phyloP scores from a whole-genome alignment of 2,329 filamentous ascomycete species.

The Ustulina deusta region DNA sequence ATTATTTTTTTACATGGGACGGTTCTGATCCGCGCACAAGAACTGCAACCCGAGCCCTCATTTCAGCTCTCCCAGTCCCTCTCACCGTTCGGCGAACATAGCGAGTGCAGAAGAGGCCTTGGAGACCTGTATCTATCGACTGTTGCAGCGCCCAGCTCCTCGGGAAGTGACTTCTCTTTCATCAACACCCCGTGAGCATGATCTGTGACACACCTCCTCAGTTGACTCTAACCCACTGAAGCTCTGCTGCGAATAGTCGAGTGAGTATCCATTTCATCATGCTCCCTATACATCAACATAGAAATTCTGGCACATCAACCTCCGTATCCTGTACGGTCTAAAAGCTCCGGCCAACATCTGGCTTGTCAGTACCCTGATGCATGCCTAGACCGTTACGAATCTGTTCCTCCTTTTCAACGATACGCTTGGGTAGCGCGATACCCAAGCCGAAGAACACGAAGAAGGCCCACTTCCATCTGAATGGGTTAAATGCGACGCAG shows the following conservation, averaged over 20 bases:
- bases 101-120: too few species aligned
- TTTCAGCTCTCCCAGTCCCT: neutral
- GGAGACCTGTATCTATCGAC: too few species aligned
- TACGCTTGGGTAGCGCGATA: conserved; percentile 70
- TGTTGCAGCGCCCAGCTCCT: too few species aligned
- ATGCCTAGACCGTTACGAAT: conserved; percentile 66
- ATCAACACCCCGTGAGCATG: neutral
- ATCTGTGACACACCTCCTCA: neutral
- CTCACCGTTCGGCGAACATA: too few species aligned
- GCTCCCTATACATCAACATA: neutral
- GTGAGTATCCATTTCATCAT: neutral
- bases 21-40: neutral
- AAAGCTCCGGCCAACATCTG: conserved; percentile 52
- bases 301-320: neutral
- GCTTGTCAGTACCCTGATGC: conserved; percentile 46
- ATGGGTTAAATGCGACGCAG: conserved; percentile 82
- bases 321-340: conserved; percentile 37
- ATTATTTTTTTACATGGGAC: neutral
- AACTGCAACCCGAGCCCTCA: neutral
- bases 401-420: conserved; percentile 75
- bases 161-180: neutral
- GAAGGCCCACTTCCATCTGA: conserved; percentile 88
- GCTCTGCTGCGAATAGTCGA: neutral
- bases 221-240: neutral
- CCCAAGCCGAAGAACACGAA: conserved; percentile 86